Conservation (phyloP, 1,284 basidiomycete species). For the Tremellales sp. region DNA sequence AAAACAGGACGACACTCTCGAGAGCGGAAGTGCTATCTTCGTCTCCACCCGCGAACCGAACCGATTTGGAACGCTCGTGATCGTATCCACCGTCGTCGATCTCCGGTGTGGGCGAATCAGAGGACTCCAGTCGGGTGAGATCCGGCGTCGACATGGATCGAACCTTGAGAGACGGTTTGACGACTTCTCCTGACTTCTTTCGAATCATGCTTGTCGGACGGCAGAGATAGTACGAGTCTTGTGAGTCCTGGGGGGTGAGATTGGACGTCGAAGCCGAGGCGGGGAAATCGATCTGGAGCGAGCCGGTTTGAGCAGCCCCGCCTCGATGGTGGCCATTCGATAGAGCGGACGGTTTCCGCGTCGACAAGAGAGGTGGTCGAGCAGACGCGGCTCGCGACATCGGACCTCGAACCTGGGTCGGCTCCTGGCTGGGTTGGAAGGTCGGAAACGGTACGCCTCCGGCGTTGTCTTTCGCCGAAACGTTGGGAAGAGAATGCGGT, state of each 20-base stretch:
- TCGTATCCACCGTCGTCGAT: conserved; percentile 21
- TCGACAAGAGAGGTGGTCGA: conserved; percentile 1
- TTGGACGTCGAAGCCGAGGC: conserved; percentile 21
- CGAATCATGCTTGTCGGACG: conserved; percentile 39
- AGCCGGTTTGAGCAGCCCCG: conserved; percentile 15
- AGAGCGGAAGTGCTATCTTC: conserved; percentile 37
- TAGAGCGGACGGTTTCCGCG: not conserved
- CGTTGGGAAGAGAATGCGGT: conserved; percentile 2
- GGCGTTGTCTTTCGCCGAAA: conserved; percentile 2
- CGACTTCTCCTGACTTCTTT: conserved; percentile 50
- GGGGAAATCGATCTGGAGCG: conserved; percentile 29
- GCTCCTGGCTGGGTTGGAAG: conserved; percentile 23
- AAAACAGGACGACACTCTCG: conserved; percentile 48
- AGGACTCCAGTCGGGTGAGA: conserved; percentile 30
- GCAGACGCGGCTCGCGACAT: conserved; percentile 6
- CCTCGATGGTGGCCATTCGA: conserved; percentile 15
- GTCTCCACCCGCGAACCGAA: conserved; percentile 43
- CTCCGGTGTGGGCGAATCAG: conserved; percentile 17
- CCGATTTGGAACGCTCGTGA: conserved; percentile 44
- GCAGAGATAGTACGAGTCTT: no score
- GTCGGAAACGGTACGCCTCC: conserved; percentile 22
- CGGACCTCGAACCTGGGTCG: no score
- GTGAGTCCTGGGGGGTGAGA: conserved; percentile 8
- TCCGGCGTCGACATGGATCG: conserved; percentile 49
- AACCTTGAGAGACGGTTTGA: conserved; percentile 48